Conservation (phyloP, 805 yeast genomes). For the Lachancea cidri region DNA sequence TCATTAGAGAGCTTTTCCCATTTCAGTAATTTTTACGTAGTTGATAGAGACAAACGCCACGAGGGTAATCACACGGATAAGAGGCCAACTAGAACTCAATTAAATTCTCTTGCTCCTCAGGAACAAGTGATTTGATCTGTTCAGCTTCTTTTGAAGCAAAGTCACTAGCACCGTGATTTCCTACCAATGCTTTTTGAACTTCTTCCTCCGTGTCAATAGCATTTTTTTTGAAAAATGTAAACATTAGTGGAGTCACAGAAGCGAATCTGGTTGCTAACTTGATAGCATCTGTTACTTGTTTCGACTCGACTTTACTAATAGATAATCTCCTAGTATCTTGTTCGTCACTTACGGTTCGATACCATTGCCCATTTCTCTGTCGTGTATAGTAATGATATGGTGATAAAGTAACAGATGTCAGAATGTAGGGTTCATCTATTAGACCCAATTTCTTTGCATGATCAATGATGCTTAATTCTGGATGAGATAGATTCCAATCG, state of each 20-base stretch:
- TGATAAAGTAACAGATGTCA: conserved; percentile 25
- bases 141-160: conserved; percentile 3
- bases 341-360: conserved; percentile 13
- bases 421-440: conserved; percentile 25
- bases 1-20: too few relatives aligned
- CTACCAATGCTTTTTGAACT: conserved; percentile 14
- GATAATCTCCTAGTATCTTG: conserved; percentile 15
- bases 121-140: background rate
- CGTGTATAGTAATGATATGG: conserved; percentile 26
- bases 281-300: conserved; percentile 21
- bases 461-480: conserved; percentile 22
- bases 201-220: conserved; percentile 16
- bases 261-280: conserved; percentile 21
- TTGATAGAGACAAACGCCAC: too few relatives aligned
- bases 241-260: conserved; percentile 30
- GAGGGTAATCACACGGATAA: background rate
- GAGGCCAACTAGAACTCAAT: conserved; percentile 1
- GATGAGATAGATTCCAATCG: conserved; percentile 28
- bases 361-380: conserved; percentile 20
- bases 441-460: conserved; percentile 22
- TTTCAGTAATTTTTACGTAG: too few relatives aligned
- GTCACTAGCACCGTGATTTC: conserved; percentile 16
- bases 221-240: conserved; percentile 21
- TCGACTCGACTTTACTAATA: conserved; percentile 10
- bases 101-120: background rate